Conservation (phyloP, 352 stramenopile genomes). For the Phytopythium kandeliae region DNA sequence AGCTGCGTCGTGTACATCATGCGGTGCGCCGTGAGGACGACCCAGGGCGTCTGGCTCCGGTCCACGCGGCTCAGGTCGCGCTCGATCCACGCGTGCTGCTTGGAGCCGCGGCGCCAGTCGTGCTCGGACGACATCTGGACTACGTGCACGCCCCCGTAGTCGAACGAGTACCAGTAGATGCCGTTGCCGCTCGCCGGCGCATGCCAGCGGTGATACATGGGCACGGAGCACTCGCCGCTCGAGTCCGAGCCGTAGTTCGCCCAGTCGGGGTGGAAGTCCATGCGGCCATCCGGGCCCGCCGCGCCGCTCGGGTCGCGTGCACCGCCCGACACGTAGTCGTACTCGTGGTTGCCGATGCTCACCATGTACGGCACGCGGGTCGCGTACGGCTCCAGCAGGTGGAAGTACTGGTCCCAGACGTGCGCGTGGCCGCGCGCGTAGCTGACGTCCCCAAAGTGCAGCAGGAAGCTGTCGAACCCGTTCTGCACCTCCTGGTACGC, state of each 20-base stretch:
- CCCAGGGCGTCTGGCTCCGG: conserved; percentile 84
- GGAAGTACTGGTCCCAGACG: conserved; percentile 75
- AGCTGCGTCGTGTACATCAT: conserved; percentile 89
- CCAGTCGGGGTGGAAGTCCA: conserved; percentile 64
- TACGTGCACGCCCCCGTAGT: conserved; percentile 86
- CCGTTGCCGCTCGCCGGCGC: conserved; percentile 50
- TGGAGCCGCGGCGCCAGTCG: conserved; percentile 76
- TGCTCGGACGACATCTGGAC: conserved; percentile 92
- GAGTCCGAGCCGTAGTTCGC: conserved; percentile 72
- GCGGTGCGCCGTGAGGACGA: conserved; percentile 89
- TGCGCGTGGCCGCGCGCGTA: conserved; percentile 55
- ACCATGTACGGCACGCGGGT: conserved; percentile 76
- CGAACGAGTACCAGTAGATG: conserved; percentile 91
- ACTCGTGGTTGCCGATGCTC: conserved; percentile 78
- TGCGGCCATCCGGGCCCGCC: conserved; percentile 34
- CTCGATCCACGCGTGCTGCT: conserved; percentile 89
- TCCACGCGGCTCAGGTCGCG: conserved; percentile 80
- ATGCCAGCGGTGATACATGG: conserved; percentile 71
- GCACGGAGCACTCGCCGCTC: conserved; percentile 67
- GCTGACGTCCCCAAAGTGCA: conserved; percentile 77
- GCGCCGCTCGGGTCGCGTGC: conserved; percentile 54
- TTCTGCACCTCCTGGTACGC: conserved; percentile 56
- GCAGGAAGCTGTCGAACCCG: conserved; percentile 66
- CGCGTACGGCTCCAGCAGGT: conserved; percentile 60
- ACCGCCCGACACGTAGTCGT: conserved; percentile 59